Conservation (phyloP, 441 rosid genomes). For the Hypseocharis bilobata region DNA sequence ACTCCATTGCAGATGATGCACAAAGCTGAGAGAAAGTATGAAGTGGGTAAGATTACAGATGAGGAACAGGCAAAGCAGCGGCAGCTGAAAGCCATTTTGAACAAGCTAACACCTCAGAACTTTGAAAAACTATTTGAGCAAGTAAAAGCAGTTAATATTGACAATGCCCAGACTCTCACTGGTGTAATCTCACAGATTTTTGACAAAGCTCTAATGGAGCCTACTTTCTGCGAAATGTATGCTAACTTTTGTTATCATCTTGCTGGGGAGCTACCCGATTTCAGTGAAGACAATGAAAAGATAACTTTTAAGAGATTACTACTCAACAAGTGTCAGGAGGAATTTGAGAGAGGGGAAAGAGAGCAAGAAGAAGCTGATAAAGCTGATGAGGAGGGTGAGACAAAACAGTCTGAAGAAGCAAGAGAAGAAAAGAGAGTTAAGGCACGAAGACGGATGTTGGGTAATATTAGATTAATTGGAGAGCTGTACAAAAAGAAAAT, state of each 20-base stretch:
- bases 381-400: constrained; percentile 70
- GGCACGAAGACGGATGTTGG: constrained; percentile 83
- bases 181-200: constrained; percentile 89
- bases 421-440: constrained; percentile 80
- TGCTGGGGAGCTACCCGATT: constrained; percentile 63
- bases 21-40: constrained; percentile 80
- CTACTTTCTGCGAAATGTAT: constrained; percentile 97
- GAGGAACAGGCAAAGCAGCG: constrained; percentile 81
- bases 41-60: constrained; percentile 68
- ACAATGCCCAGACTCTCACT: constrained; percentile 57
- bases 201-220: constrained; percentile 95
- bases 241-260: constrained; percentile 69
- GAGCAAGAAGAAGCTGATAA: constrained; percentile 93
- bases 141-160: constrained; percentile 73
- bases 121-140: constrained; percentile 81
- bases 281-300: constrained; percentile 52
- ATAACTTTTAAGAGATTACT: constrained; percentile 78
- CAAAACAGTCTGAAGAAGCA: constrained; percentile 61
- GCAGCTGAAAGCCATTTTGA: constrained; percentile 71
- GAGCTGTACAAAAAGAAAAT: constrained; percentile 87
- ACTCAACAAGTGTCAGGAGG: constrained; percentile 83
- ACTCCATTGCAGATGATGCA: constrained; percentile 77
- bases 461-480: constrained; percentile 91
- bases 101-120: constrained; percentile 94
- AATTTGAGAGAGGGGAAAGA: constrained; percentile 84